Percentiles rank a stretch among this genome's conserved stretches.
Conservation (phyloP, 495 filamentous ascomycete species). For the Aspergillus saccharolyticus region DNA sequence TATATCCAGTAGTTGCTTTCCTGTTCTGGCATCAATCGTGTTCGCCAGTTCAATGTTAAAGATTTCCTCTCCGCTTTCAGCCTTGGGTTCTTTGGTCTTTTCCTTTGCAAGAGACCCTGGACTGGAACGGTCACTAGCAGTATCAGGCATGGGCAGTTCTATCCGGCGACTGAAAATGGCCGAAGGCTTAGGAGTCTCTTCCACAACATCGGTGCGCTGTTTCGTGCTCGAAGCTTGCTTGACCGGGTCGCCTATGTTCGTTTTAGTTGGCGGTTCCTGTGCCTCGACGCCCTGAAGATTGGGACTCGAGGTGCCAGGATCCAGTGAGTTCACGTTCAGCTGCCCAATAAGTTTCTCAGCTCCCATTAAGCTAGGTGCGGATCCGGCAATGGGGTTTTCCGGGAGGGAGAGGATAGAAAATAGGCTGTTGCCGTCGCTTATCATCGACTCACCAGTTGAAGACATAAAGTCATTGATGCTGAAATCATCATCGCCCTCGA, state of each 20-base stretch:
- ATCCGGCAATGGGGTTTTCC: constrained; percentile 33
- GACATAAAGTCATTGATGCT: constrained; percentile 33
- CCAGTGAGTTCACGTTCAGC: constrained; percentile 60
- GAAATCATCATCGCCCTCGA: constrained; percentile 24
- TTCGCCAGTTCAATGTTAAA: constrained; percentile 36
- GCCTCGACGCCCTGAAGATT: constrained; percentile 31
- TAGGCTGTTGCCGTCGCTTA: constrained; percentile 33
- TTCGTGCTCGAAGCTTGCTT: constrained; percentile 2
- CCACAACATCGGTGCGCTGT: constrained; percentile 9
- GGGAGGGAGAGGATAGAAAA: constrained; percentile 42
- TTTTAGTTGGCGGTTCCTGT: constrained; percentile 30
- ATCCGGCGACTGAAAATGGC: constrained; percentile 29
- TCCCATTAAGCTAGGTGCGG: constrained; percentile 57
- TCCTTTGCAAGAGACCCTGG: constrained; percentile 3
- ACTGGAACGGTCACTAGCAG: constrained; percentile 41
- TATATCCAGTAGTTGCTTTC: constrained; percentile 30
- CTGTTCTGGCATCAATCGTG: constrained; percentile 41
- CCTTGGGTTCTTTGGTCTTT: neutral
- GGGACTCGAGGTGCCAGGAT: constrained; percentile 29
- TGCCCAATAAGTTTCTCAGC: constrained; percentile 63
- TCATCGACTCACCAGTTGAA: constrained; percentile 43
- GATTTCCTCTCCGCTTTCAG: constrained; percentile 10
- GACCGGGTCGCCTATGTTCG: constrained; percentile 4
- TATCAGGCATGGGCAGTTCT: constrained; percentile 39
- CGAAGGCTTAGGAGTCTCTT: constrained; percentile 31